Base-by-base conservation (phyloP, 805 yeast species). In the Lachancea nothofagi region DNA sequence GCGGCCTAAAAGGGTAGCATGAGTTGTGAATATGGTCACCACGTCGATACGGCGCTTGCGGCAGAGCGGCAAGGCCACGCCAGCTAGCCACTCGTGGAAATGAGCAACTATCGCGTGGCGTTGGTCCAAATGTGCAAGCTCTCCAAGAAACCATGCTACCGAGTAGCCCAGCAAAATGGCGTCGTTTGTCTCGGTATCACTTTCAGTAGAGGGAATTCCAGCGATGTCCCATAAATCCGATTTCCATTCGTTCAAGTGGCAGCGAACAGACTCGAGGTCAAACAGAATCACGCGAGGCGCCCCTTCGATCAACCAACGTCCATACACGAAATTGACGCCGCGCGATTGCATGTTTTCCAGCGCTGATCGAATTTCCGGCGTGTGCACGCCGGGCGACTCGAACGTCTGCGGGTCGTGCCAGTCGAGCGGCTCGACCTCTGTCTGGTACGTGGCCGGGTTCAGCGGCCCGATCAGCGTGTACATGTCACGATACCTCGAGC, bases 21-120 rank as follows among this genome's bases (percentile, higher is more conserved):
- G 98, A 17, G 98, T 90, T 28, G 98, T 90, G 71, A 90, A 90
- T 47, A 90, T 83, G 19, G 98, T 89, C 43, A 96, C 87, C 44
- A 87, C 88, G 56, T 90, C 98, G 43, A 90, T 81, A 54, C 87
- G 76, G 55, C 97, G 78, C 63, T 86, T 86, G 55, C 96, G 73
- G 62, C 96, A 88, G 42, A 90, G 70, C 0, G 98, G 97, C 44
- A 93, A 69, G 0, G 95, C 96, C 33, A 93, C 88, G 52, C 97
- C 97, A 1, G 98, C 97, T 43, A 90, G 74, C 98, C 98, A 90
- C 67, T 90, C 98, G 67, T 90, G 98, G 62, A 84, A 89, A 59
- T 90, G 98, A 41, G 93, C 80, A 45, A 90, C 80, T 37, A 93
- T 88, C 0, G 97, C 97, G 52, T 90, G 78, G 38, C 82, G 82